Evolutionary conservation across 148 eudicot species (phyloP).

Genomic region (Silene conica): DNA sequence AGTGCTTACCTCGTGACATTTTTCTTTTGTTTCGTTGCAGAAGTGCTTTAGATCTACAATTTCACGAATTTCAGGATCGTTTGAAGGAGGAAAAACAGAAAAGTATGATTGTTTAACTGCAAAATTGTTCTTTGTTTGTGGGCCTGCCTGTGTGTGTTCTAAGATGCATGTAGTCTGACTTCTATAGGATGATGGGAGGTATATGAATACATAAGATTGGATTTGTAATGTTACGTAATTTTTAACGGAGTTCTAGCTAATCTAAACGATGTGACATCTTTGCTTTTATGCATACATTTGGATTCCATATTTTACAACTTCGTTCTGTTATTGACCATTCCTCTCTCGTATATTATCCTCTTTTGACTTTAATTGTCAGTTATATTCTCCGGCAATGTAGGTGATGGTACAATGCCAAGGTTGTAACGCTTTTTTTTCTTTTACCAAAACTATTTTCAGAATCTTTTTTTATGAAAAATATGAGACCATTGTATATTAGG

Average conservation of each 20-base stretch:
- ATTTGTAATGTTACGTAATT: neutral
- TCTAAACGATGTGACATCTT: neutral
- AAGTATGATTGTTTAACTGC: conserved; percentile 43
- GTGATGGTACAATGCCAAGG: too few species aligned
- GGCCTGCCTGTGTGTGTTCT: neutral
- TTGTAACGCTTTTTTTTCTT: too few species aligned
- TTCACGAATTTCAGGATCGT: conserved; percentile 39
- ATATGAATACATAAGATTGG: neutral
- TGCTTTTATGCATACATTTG: neutral
- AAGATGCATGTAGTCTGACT: neutral
- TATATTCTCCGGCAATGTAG: neutral
- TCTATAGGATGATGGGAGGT: neutral
- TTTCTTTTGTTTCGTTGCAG: conserved; percentile 31
- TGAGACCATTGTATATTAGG: too few species aligned
- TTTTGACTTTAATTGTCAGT: neutral
- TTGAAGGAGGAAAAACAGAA: conserved; percentile 55
- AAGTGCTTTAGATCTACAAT: conserved; percentile 43
- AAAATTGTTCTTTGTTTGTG: neutral
- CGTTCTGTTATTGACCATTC: too few species aligned
- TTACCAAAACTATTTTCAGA: too few species aligned
- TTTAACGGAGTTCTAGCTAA: neutral
- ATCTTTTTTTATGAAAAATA: too few species aligned
- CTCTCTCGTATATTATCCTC: too few species aligned
- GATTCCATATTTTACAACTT: neutral
- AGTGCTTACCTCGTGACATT: too few species aligned